Conservation (phyloP, 306 rosid species). For the Neltuma alba region DNA sequence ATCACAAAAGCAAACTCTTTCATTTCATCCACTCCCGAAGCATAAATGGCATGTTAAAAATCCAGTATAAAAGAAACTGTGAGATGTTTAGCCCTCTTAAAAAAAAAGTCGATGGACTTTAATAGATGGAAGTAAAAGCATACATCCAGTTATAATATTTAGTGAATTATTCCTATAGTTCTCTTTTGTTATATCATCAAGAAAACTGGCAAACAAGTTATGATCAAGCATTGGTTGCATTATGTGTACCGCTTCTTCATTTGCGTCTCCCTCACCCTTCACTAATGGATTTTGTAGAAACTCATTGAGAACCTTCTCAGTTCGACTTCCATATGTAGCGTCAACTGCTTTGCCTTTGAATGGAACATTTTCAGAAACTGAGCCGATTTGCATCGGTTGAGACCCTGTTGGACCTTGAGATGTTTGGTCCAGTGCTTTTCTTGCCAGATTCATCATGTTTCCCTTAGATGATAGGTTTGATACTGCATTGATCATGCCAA, state of each 20-base stretch:
- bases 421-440: conserved; percentile 46
- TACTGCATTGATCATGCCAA: conserved; percentile 39
- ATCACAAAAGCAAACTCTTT: conserved; percentile 23
- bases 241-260: conserved; percentile 57
- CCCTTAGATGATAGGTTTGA: conserved; percentile 50
- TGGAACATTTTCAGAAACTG: conserved; percentile 48
- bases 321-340: conserved; percentile 58
- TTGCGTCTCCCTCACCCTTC: conserved; percentile 62
- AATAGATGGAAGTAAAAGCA: conserved; percentile 29
- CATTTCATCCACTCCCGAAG: conserved; percentile 1
- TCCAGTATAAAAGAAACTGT: not conserved
- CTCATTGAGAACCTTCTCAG: conserved; percentile 74
- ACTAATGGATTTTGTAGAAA: conserved; percentile 79
- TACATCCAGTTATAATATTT: conserved; percentile 2
- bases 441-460: conserved; percentile 52
- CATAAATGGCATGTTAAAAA: not conserved
- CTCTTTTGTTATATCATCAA: not conserved
- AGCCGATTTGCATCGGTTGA: conserved; percentile 45
- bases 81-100: conserved; percentile 3
- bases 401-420: conserved; percentile 53
- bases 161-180: conserved; percentile 6
- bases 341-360: conserved; percentile 45
- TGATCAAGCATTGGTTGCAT: conserved; percentile 6
- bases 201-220: not conserved
- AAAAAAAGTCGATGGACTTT: not conserved